Evolutionary conservation across 2,329 filamentous ascomycete species (phyloP), one percentile per base, ranked within the genome.

Genomic region (Macroventuria anomochaeta): DNA sequence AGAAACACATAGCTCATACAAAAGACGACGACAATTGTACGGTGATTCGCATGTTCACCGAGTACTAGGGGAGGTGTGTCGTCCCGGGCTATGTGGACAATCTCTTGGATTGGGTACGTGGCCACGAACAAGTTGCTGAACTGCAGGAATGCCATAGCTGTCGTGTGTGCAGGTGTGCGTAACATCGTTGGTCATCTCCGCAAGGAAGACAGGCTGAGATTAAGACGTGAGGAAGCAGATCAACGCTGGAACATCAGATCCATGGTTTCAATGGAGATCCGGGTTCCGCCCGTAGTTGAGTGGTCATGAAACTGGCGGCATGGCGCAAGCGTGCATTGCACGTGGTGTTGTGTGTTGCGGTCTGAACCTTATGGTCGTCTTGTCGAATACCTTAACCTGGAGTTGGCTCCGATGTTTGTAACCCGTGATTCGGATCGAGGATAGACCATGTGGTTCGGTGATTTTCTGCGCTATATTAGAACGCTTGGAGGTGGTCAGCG

Each of bases 1-100:
- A 61, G 5, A 18, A 62, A 58, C 2, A 53, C 53, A 31, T 54
- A 60, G 6, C 48, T 7, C 2, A 65, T 47, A 33, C 64, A 65
- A 11, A 59, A 23, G 3, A 56, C 44, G 8, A 62, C 56, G 5
- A 59, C 59, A 10, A 46, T 31, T 7, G 47, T 53, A 15, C 61
- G 56, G 21, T 57, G 2, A 26, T n/a, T 21, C 20, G 58, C 42
- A 17, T 40, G 44, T 42, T 59, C 60, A 15, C 44, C 44, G 18
- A 57, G 8, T 3, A 29, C 29, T n/a, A 55, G 40, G 10, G 31
- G 13, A 17, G 25, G 39, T 0, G 33, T 7, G 2, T 44, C 25
- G 5, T 44, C 17, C 10, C 33, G 32, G 15, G 31, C 6, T 7
- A 31, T 13, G 8, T 29, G 17, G 6, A 17, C 10, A 8, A 15